Evolutionary conservation across 140 eudicot genomes (phyloP).

Genomic region (Stevia rebaudiana): DNA sequence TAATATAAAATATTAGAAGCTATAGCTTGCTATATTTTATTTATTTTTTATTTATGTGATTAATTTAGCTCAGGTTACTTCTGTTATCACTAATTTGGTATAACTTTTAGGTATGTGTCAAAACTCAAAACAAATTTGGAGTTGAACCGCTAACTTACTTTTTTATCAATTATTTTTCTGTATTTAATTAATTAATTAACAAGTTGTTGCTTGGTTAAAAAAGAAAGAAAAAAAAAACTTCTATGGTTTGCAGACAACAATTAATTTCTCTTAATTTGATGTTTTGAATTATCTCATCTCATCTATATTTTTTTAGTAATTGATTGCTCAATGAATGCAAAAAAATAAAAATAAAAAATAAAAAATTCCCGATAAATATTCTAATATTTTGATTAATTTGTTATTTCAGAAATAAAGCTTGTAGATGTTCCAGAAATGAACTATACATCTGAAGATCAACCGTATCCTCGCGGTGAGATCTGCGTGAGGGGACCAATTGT

Average conservation of each 20-base stretch:
- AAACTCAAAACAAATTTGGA: not conserved
- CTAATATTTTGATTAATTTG: not conserved
- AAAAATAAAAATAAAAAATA: no score
- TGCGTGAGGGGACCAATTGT: conserved; percentile 87
- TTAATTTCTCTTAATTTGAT: no score
- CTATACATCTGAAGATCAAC: conserved; percentile 82
- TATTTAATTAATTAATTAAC: not conserved
- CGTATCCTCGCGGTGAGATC: conserved; percentile 90
- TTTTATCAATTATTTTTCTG: no score
- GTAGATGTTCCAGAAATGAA: conserved; percentile 96
- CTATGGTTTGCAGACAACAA: no score
- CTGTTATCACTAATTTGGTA: not conserved
- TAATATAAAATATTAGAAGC: not conserved
- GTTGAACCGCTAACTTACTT: no score
- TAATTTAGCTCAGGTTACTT: not conserved
- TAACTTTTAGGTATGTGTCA: not conserved
- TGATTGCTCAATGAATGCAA: not conserved
- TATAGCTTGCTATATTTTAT: not conserved
- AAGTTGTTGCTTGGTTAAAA: not conserved
- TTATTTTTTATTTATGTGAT: not conserved
- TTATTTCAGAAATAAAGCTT: conserved; percentile 71
- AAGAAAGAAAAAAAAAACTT: no score
- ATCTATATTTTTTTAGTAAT: not conserved
- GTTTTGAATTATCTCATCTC: no score
- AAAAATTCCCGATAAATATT: no score